These are phyloP conservation scores for Raffaelea arxii DNA, from an alignment of 2,329 filamentous ascomycete species.

Conservation along the genomic window DNA sequence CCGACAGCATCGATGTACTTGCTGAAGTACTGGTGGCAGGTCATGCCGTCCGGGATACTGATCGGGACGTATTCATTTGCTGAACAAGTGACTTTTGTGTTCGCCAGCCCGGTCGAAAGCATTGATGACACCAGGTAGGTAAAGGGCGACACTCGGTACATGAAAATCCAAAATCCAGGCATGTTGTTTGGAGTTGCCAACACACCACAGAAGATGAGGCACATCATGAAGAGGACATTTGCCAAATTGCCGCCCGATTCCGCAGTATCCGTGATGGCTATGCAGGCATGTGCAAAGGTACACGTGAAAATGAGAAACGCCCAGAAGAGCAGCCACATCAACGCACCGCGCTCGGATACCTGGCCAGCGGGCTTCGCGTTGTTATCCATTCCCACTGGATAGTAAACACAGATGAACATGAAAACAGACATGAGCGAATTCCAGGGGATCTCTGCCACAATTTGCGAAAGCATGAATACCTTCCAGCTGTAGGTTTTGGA, in stretches of 20 bases:
- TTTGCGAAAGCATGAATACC: conserved; percentile 74
- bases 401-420: conserved; percentile 67
- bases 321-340: conserved; percentile 76
- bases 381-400: conserved; percentile 66
- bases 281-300: conserved; percentile 65
- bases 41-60: conserved; percentile 45
- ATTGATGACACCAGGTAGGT: conserved; percentile 72
- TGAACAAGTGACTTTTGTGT: conserved; percentile 56
- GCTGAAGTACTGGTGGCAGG: conserved; percentile 50
- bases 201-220: conserved; percentile 52
- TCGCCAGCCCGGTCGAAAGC: conserved; percentile 59
- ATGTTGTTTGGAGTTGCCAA: conserved; percentile 47
- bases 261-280: conserved; percentile 59
- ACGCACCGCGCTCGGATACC: conserved; percentile 58
- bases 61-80: conserved; percentile 61
- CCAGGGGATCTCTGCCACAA: conserved; percentile 79
- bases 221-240: conserved; percentile 49
- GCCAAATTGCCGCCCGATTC: conserved; percentile 57
- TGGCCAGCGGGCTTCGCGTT: conserved; percentile 56
- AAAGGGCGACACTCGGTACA: conserved; percentile 75
- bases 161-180: conserved; percentile 70
- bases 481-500: conserved; percentile 81
- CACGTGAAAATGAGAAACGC: conserved; percentile 64
- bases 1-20: conserved; percentile 36
- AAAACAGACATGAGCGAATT: conserved; percentile 64